Evolutionary conservation across 1,284 basidiomycete genomes (phyloP).

Genomic region (Malassezia cuniculi): DNA sequence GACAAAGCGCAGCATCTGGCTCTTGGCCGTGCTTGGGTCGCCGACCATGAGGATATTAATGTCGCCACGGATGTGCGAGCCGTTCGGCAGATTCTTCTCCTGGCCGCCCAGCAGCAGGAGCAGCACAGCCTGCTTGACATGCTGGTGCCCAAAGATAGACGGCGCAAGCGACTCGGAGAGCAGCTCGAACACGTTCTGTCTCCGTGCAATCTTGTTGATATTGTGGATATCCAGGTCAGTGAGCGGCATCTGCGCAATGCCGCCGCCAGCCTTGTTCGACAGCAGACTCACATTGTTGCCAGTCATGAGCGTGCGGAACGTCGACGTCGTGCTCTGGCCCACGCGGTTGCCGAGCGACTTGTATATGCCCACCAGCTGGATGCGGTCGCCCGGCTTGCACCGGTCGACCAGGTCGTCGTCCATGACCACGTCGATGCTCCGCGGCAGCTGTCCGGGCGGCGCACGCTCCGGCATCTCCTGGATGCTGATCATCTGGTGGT

Average conservation of each 20-base stretch:
- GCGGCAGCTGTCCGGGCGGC: conserved; percentile 86
- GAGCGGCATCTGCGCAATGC: conserved; percentile 80
- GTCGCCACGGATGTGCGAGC: conserved; percentile 96
- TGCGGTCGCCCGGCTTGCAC: conserved; percentile 94
- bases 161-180: conserved; percentile 90
- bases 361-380: conserved; percentile 91
- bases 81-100: conserved; percentile 94
- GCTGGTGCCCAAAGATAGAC: conserved; percentile 89
- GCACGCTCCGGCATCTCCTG: conserved; percentile 99
- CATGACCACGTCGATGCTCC: conserved; percentile 87
- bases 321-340: conserved; percentile 53
- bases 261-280: conserved; percentile 87
- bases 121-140: conserved; percentile 87
- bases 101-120: conserved; percentile 85
- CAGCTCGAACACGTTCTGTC: conserved; percentile 67
- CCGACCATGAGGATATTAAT: conserved; percentile 99
- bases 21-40: conserved; percentile 95
- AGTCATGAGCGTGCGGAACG: conserved; percentile 83
- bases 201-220: conserved; percentile 84
- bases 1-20: conserved; percentile 89
- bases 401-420: conserved; percentile 94
- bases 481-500: conserved; percentile 93
- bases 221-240: conserved; percentile 90
- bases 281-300: conserved; percentile 95
- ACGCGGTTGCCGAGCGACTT: conserved; percentile 77